A percentile compares a stretch with the other conserved stretches of the same genome.
Conservation (phyloP, 805 yeast genomes). For the Pichia manshurica region DNA sequence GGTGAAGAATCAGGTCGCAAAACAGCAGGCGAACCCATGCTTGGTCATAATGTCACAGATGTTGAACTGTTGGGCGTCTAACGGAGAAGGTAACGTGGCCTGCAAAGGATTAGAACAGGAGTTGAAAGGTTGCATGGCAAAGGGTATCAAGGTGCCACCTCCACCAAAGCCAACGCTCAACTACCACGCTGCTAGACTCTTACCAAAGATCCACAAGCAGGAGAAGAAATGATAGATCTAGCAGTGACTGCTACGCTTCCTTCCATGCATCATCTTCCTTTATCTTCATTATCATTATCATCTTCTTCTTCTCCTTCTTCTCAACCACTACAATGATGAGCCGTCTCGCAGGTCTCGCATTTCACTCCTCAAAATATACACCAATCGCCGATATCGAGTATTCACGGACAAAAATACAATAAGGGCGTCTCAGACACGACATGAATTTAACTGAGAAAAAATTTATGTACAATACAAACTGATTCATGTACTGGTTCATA, state of each 20-base stretch:
- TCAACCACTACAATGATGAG: too few relatives aligned
- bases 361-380: too few relatives aligned
- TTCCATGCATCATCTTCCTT: too few relatives aligned
- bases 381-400: too few relatives aligned
- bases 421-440: too few relatives aligned
- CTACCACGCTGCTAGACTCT: conserved; percentile 51
- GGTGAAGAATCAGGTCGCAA: conserved; percentile 58
- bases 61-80: conserved; percentile 94
- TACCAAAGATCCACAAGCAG: conserved; percentile 46
- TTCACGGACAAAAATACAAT: too few relatives aligned
- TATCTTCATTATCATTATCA: background rate
- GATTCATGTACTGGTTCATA: too few relatives aligned
- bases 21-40: conserved; percentile 64
- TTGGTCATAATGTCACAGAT: conserved; percentile 76
- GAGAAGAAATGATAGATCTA: conserved; percentile 20
- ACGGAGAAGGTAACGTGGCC: conserved; percentile 70
- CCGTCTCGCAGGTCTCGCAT: too few relatives aligned
- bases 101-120: conserved; percentile 65
- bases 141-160: conserved; percentile 28
- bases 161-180: conserved; percentile 42
- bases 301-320: too few relatives aligned
- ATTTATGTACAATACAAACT: too few relatives aligned
- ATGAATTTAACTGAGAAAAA: too few relatives aligned
- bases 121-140: conserved; percentile 69
- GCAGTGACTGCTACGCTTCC: too few relatives aligned